These are phyloP conservation scores for Sapria himalayana DNA, from an alignment of 345 rosid species.

Conservation along the genomic window DNA sequence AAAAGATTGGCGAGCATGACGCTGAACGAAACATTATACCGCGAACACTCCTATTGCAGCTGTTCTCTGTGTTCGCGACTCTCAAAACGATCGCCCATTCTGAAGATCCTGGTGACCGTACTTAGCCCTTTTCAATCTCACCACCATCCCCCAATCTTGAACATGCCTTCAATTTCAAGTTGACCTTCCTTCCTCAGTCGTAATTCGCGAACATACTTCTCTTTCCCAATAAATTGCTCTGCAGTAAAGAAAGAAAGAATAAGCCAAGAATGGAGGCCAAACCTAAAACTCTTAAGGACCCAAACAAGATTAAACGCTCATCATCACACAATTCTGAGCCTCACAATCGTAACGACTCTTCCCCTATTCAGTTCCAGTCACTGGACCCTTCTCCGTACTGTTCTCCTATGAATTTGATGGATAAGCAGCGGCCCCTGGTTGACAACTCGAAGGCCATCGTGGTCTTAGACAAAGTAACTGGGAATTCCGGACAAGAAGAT, in stretches of 20 bases:
- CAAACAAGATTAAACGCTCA: conserved; percentile 30
- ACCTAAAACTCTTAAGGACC: conserved; percentile 5
- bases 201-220: too few species aligned
- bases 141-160: too few species aligned
- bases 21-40: too few species aligned
- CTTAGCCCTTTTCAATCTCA: too few species aligned
- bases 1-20: too few species aligned
- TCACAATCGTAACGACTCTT: conserved; percentile 25
- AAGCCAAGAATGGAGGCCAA: conserved; percentile 1
- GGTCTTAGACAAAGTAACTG: conserved; percentile 18
- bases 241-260: neutral
- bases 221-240: too few species aligned
- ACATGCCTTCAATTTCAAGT: too few species aligned
- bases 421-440: conserved; percentile 10
- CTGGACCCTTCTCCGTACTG: conserved; percentile 26
- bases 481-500: neutral
- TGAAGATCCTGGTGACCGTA: too few species aligned
- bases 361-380: conserved; percentile 45
- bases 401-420: conserved; percentile 44
- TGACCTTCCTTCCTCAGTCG: too few species aligned
- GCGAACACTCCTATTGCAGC: too few species aligned
- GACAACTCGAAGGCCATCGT: conserved; percentile 36
- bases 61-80: too few species aligned
- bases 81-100: too few species aligned
- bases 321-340: conserved; percentile 44